A percentile compares a stretch with the other conserved stretches of the same genome.
phyloP scores from a whole-genome alignment of 768 basidiomycete genomes.

The Trametopsis cervina region DNA sequence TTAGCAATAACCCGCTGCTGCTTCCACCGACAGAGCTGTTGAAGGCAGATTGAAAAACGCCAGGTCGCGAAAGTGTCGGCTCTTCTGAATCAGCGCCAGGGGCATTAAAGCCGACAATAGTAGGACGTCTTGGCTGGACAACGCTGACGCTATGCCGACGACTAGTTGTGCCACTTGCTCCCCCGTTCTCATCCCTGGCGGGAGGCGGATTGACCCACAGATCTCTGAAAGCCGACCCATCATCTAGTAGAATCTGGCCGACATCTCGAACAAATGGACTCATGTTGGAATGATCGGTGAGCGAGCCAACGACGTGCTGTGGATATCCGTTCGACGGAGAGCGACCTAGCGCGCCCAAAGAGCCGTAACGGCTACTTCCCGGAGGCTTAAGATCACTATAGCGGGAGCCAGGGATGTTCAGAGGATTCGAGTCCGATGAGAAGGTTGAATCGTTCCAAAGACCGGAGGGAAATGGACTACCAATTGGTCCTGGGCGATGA shows the following conservation, averaged over 20 bases:
- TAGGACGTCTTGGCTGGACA: slow-evolving; percentile 65
- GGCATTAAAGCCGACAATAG: slow-evolving; percentile 63
- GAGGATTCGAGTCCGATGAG: slow-evolving; percentile 35
- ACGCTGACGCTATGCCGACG: slow-evolving; percentile 79
- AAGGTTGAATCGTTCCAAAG: slow-evolving; percentile 55
- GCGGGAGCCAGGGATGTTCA: slow-evolving; percentile 45
- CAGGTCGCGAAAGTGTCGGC: slow-evolving; percentile 25
- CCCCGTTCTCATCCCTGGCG: slow-evolving; percentile 55
- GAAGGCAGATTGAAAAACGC: slow-evolving; percentile 27
- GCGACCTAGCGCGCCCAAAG: slow-evolving; percentile 47
- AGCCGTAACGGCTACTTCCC: slow-evolving; percentile 55
- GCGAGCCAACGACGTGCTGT: slow-evolving; percentile 28
- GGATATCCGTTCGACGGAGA: slow-evolving; percentile 48
- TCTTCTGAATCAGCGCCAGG: slow-evolving; percentile 42
- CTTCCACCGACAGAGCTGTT: slow-evolving; percentile 19
- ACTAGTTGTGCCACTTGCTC: slow-evolving; percentile 76
- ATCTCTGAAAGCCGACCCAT: slow-evolving; percentile 64
- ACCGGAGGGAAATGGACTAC: slow-evolving; percentile 36
- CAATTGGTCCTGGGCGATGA: slow-evolving; percentile 42
- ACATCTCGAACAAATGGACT: slow-evolving; percentile 84
- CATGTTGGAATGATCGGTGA: slow-evolving; percentile 65
- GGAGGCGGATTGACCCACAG: slow-evolving; percentile 69
- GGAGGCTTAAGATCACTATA: slow-evolving; percentile 63
- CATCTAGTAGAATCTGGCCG: slow-evolving; percentile 68
- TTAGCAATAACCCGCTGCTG: slow-evolving; percentile 58